Evolutionary conservation across 192 early-diverging fungal genomes (phyloP), one percentile per base, ranked within the genome.

Genomic region (Chytriomyces sp.): DNA sequence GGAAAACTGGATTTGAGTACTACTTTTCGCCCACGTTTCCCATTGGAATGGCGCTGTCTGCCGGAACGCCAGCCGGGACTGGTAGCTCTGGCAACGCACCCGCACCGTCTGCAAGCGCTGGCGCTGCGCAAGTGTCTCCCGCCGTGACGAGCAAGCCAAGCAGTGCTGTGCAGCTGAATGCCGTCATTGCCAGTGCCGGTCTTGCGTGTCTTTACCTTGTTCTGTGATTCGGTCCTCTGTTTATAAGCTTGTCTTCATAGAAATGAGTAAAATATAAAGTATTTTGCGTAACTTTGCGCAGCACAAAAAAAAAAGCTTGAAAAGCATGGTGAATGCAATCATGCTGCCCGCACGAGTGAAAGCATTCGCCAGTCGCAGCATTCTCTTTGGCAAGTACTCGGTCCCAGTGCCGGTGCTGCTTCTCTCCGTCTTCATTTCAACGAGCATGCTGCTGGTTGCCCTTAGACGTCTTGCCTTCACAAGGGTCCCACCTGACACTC

Each of bases 1-100:
- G 45, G 43, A 13, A 9, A 7, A 67, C 28, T 9, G 66, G 43
- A 2, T 67, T 67, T 47, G 44, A 46, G 26, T 67, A 67, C 66
- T 67, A 67, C 24, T 67, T 67, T 67, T n/a, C 13, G 0, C 66
- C 66, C 66, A 46, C 13, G 9, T 67, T 67, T 48, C 44, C 66
- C 7, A 67, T 67, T 5, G 66, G 66, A 18, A 46, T 47, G 11
- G 9, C 66, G 9, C 20, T 57, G 20, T 20, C 13, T 13, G 13
- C 53, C 13, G 20, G 53, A 13, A n/a, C 53, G 5, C 3, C 53
- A 0, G 53, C 53, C 3, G 13, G 16, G 53, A 57, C 20, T 0
- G 53, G 35, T 2, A 35, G 16, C 16, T 20, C 53, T 57, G 53
- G 16, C 53, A 57, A 13, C 53, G 5, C 53, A 13, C 16, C 16